Base-by-base conservation (phyloP, 2,329 filamentous ascomycete species). In the Dactylellina cionopaga region DNA sequence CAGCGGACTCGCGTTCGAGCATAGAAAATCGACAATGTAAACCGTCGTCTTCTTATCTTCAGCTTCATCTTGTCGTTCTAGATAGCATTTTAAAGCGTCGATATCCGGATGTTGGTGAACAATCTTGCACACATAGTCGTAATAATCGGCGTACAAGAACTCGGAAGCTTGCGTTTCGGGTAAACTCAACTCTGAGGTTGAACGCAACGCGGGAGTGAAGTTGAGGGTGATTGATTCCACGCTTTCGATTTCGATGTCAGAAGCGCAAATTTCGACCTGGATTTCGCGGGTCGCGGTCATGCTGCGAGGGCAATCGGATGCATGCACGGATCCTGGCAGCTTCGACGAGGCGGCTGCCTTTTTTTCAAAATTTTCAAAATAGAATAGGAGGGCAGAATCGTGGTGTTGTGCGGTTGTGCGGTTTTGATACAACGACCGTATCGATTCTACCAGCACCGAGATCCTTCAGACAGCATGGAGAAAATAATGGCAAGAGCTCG, bases 61-160 rank as follows among this genome's bases (percentile, higher is more conserved):
- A 3, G 24, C 15, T 6, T 27, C 54, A 37, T 22, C 52, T 19
- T 49, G 68, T 5, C 51, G 37, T 19, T 72, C 68, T 24, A 72
- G 31, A 43, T 72, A 72, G 13, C 58, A 54, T 22, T 60, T 72
- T 25, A 72, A 47, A 3, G 68, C 68, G 25, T 64, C 47, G 5
- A 72, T 58, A 35, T 72, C 68, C 17, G 68, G 68, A 35, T 72
- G 68, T n/a, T 65, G 68, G 13, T 59, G 49, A 7, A 72, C 59
- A 22, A 65, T 64, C 9, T 59, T 41, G 39, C 68, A 72, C 15
- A 72, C 55, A 22, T 72, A 72, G 13, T 72, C 68, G 46, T 64
- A 72, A 17, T 72, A 72, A 39, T 72, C 68, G 6, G 29, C 24
- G 25, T 65, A 72, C 2, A 59, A 13, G 10, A 35, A 59, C 10